These are phyloP conservation scores for Fusarium begoniae DNA, from an alignment of 2,329 filamentous ascomycete genomes.

Conservation along the genomic window DNA sequence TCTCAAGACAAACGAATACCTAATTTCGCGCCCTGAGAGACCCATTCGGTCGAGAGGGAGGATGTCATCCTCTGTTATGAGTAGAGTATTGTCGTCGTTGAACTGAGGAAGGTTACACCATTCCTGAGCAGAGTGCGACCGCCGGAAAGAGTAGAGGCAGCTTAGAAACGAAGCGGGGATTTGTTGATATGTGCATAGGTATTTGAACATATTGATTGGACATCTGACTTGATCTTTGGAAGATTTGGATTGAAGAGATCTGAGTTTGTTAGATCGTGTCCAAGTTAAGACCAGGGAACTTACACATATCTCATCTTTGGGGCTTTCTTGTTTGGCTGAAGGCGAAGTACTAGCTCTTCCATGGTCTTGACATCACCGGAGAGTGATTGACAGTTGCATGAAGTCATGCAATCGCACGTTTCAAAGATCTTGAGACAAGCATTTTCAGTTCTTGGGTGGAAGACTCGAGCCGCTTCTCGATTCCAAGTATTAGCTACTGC, in stretches of 20 bases:
- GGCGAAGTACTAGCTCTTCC: neutral
- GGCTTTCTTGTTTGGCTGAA: neutral
- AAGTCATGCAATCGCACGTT: neutral
- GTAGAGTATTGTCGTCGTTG: slow-evolving; percentile 20
- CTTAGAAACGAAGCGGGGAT: slow-evolving; percentile 6
- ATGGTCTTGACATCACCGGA: neutral
- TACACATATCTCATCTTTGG: slow-evolving; percentile 22
- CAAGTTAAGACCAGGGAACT: neutral
- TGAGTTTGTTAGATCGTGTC: neutral
- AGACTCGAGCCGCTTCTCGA: neutral
- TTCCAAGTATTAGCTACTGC: neutral
- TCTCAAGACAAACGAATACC: slow-evolving; percentile 23
- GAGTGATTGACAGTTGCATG: neutral
- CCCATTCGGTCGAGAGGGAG: neutral
- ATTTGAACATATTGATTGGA: slow-evolving; percentile 9
- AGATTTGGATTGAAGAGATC: slow-evolving; percentile 17
- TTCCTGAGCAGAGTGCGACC: neutral
- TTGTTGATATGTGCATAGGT: slow-evolving; percentile 21
- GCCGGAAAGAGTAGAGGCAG: slow-evolving; percentile 16
- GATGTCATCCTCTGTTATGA: neutral
- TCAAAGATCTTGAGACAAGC: neutral
- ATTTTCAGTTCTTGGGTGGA: neutral
- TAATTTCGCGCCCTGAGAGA: slow-evolving; percentile 25
- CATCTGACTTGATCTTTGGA: slow-evolving; percentile 8
- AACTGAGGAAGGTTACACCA: slow-evolving; percentile 23